phyloP scores from a whole-genome alignment of 768 basidiomycete genomes.

The Cyathus striatus region DNA sequence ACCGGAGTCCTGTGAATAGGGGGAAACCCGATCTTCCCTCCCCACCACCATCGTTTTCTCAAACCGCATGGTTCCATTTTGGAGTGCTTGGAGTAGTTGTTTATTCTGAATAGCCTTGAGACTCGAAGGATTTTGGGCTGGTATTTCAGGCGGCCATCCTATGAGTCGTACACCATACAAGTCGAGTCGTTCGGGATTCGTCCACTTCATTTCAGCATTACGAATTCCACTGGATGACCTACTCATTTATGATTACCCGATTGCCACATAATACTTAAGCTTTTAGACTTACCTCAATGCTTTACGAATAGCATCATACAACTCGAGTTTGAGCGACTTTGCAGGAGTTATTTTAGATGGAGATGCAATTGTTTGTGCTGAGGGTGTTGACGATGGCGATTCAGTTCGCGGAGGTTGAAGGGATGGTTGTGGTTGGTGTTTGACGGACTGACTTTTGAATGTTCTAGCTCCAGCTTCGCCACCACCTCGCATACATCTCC shows the following conservation, averaged over 20 bases:
- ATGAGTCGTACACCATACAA: constrained; percentile 54
- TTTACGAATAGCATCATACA: constrained; percentile 50
- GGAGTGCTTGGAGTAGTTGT: constrained; percentile 42
- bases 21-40: neutral
- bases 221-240: constrained; percentile 55
- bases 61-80: constrained; percentile 45
- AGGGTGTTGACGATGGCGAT: constrained; percentile 6
- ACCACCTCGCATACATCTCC: constrained; percentile 55
- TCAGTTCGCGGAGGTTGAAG: too few species aligned
- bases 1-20: constrained; percentile 2
- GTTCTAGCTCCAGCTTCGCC: constrained; percentile 52
- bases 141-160: constrained; percentile 61
- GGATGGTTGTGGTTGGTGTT: constrained; percentile 12
- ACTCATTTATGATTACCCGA: neutral
- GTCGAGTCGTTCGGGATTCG: constrained; percentile 53
- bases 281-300: constrained; percentile 42
- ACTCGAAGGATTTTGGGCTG: constrained; percentile 57
- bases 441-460: constrained; percentile 45
- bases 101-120: constrained; percentile 53
- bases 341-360: constrained; percentile 20
- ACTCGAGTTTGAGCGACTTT: constrained; percentile 43
- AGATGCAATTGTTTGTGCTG: constrained; percentile 11
- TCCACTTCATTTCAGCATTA: constrained; percentile 75
- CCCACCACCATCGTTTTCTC: constrained; percentile 19
- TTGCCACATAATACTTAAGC: neutral